Percentiles rank a stretch among this genome's conserved stretches.
Conservation (phyloP, 1,284 basidiomycete species). For the Trametes sp. region DNA sequence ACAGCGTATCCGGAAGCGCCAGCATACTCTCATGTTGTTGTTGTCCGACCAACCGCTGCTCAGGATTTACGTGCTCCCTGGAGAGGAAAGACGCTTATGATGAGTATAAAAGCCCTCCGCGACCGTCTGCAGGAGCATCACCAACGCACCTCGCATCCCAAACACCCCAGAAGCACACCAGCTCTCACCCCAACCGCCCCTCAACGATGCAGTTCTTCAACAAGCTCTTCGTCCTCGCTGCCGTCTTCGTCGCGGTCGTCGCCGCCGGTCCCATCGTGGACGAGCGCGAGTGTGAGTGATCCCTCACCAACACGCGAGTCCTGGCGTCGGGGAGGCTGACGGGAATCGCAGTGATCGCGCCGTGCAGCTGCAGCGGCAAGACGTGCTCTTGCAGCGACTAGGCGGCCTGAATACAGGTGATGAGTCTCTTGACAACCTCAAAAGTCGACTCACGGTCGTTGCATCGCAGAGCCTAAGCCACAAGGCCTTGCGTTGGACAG, state of each 20-base stretch:
- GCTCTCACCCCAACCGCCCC: neutral
- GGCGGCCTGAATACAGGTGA: too few species aligned
- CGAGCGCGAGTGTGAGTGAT: neutral
- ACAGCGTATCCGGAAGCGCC: neutral
- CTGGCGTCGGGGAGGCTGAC: too few species aligned
- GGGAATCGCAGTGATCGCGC: neutral
- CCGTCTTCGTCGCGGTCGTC: slow-evolving; percentile 5
- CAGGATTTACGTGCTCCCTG: neutral
- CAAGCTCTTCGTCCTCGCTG: slow-evolving; percentile 3
- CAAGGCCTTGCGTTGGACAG: too few species aligned
- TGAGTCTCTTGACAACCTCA: too few species aligned
- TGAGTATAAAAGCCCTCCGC: neutral
- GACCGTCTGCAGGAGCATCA: neutral
- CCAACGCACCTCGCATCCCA: neutral
- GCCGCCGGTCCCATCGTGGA: neutral
- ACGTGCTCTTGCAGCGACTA: neutral
- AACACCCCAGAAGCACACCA: neutral
- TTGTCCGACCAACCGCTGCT: too few species aligned
- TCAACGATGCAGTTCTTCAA: slow-evolving; percentile 1
- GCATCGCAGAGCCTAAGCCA: too few species aligned
- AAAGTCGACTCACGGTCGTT: too few species aligned
- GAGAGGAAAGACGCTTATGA: neutral
- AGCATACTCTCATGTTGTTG: too few species aligned
- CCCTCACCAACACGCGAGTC: neutral
- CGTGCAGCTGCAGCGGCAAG: slow-evolving; percentile 2